Conservation (phyloP, 169 alveolate genomes). For the Babesia bovis region DNA sequence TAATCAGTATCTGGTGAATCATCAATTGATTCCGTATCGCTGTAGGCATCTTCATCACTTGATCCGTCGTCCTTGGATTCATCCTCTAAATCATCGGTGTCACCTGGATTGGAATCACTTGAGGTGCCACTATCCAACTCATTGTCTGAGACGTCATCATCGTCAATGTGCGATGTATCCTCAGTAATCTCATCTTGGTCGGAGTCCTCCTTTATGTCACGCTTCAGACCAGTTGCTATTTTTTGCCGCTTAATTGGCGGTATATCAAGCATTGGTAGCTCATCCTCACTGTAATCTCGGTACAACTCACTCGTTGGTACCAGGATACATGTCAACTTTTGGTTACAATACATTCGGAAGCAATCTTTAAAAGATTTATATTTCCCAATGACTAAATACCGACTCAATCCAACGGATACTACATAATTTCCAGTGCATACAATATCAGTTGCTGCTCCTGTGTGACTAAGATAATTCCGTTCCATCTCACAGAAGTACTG, state of each 20-base stretch:
- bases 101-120: not conserved
- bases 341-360: conserved; percentile 47
- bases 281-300: conserved; percentile 8
- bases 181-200: too few relatives aligned
- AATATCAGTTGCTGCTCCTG: conserved; percentile 59
- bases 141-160: not conserved
- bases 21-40: too few relatives aligned
- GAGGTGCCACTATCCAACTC: not conserved
- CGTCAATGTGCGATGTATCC: too few relatives aligned
- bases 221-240: too few relatives aligned
- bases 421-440: conserved; percentile 41
- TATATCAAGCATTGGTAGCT: conserved; percentile 13
- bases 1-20: too few relatives aligned
- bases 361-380: conserved; percentile 24
- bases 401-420: conserved; percentile 54
- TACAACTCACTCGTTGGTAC: conserved; percentile 2
- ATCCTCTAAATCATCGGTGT: too few relatives aligned
- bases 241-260: not conserved
- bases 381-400: conserved; percentile 35
- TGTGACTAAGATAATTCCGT: conserved; percentile 42
- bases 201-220: too few relatives aligned
- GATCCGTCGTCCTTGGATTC: too few relatives aligned
- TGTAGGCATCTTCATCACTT: too few relatives aligned
- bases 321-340: conserved; percentile 55
- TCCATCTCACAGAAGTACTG: conserved; percentile 52